Base-by-base conservation (phyloP, 2,329 filamentous ascomycete genomes). In the Arthrinium phaeospermum region DNA sequence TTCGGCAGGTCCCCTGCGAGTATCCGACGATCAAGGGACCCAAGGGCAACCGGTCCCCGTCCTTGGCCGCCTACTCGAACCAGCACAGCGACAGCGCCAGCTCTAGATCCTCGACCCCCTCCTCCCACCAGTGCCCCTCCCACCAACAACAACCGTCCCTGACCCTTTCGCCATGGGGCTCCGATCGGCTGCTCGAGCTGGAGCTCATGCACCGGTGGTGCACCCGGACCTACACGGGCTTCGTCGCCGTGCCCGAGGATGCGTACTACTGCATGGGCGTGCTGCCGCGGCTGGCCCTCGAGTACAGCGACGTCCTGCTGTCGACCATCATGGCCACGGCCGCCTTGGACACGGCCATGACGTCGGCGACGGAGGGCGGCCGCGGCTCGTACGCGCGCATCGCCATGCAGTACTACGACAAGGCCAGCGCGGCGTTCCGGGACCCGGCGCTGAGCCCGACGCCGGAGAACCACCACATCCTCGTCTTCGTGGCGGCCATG, bases 151-250 rank as follows among this genome's bases (percentile, higher is more conserved):
- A 16, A 8, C 12, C 68, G 22, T 53, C 68, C 24, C 12, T 37
- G 68, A 45, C 19, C 19, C 34, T 64, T 12, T 64, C 34, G 57
- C 57, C 57, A 64, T 64, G 47, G 47, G 68, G 37, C 12, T 47
- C 30, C 47, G 47, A 70, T 5, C 34, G 57, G 53, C 37, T 46
- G 41, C 69, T 70, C 6, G 69, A 70, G 53, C 27, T 70, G 14
- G 69, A 70, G 51, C 69, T 70, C 14, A 70, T 70, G 69, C 69
- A 70, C 27, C 41, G 69, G 19, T 70, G 69, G 69, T 51, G 30
- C 12, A 53, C 47, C 16, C 6, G 47, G 30, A 70, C 69, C 8
- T 70, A 70, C 19, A 53, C 46, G 2, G 69, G 69, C 2, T 61
- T 67, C 19, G 41, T 61, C 69, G 19, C 51, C 8, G 37, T 70